These are phyloP conservation scores for Annulohypoxylon truncatum DNA, from an alignment of 2,329 filamentous ascomycete genomes.

Conservation along the genomic window DNA sequence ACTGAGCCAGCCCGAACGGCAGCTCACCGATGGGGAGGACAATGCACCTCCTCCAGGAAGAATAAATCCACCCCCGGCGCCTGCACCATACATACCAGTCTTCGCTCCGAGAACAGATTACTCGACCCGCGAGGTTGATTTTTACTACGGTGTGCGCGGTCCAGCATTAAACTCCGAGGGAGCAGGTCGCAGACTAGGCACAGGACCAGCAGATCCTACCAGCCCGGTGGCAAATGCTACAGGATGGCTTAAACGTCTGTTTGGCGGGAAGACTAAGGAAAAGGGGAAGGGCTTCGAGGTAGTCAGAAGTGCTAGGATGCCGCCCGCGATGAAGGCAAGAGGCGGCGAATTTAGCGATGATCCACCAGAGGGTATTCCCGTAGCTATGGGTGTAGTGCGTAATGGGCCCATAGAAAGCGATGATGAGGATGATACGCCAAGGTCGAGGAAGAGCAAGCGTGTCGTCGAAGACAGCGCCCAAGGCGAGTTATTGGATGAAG, in stretches of 20 bases:
- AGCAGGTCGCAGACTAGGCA: slow-evolving; percentile 86
- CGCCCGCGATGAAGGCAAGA: slow-evolving; percentile 74
- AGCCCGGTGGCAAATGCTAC: slow-evolving; percentile 89
- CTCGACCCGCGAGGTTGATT: slow-evolving; percentile 92
- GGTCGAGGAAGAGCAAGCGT: slow-evolving; percentile 47
- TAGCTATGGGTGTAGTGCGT: slow-evolving; percentile 69
- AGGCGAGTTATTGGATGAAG: slow-evolving; percentile 59
- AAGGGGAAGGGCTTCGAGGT: slow-evolving; percentile 98
- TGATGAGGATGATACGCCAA: slow-evolving; percentile 61
- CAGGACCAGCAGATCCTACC: slow-evolving; percentile 93
- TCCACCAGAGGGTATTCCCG: slow-evolving; percentile 73
- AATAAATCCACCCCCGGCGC: slow-evolving; percentile 56
- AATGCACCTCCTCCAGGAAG: slow-evolving; percentile 57
- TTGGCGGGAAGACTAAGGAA: slow-evolving; percentile 89
- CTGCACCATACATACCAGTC: slow-evolving; percentile 53
- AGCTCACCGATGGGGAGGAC: slow-evolving; percentile 55
- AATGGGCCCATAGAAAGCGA: slow-evolving; percentile 74
- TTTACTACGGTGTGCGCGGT: slow-evolving; percentile 93
- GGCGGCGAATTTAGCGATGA: slow-evolving; percentile 71
- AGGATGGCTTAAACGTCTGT: slow-evolving; percentile 85
- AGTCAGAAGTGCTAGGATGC: slow-evolving; percentile 88
- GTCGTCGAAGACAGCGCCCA: slow-evolving; percentile 50
- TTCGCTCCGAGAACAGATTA: slow-evolving; percentile 80
- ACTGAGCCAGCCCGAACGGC: slow-evolving; percentile 52
- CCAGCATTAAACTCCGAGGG: slow-evolving; percentile 85